phyloP scores from a whole-genome alignment of 2,329 filamentous ascomycete genomes.

The Monilinia vaccinii-corymbosi region DNA sequence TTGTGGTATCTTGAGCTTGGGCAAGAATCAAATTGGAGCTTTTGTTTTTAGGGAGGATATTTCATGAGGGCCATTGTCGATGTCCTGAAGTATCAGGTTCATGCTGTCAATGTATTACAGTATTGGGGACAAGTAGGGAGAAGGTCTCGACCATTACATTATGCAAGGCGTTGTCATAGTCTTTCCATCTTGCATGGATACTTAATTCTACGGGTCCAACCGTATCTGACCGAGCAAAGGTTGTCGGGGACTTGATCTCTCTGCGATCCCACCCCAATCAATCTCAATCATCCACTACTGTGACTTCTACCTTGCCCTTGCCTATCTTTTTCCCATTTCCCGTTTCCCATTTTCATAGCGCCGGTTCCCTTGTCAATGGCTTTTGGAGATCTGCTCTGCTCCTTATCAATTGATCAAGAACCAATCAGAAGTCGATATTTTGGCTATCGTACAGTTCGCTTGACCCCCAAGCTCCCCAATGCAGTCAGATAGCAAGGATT shows the following conservation, averaged over 20 bases:
- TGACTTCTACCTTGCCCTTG: neutral
- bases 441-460: neutral
- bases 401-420: neutral
- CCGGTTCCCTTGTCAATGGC: neutral
- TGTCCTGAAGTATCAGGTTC: slow-evolving; percentile 4
- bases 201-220: neutral
- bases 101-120: neutral
- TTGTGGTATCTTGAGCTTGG: neutral
- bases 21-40: neutral
- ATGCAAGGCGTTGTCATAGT: neutral
- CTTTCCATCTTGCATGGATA: neutral
- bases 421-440: neutral
- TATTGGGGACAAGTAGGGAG: neutral
- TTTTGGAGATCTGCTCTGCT: neutral
- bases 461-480: slow-evolving; percentile 6
- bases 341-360: neutral
- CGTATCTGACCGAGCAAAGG: neutral
- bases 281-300: neutral
- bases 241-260: neutral
- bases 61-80: neutral
- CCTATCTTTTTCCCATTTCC: neutral
- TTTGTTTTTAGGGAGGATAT: neutral
- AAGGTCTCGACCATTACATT: neutral
- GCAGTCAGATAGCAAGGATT: slow-evolving; percentile 2
- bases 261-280: neutral